Base-by-base conservation (phyloP, 2,329 filamentous ascomycete genomes). In the Tolypocladium tundrense region DNA sequence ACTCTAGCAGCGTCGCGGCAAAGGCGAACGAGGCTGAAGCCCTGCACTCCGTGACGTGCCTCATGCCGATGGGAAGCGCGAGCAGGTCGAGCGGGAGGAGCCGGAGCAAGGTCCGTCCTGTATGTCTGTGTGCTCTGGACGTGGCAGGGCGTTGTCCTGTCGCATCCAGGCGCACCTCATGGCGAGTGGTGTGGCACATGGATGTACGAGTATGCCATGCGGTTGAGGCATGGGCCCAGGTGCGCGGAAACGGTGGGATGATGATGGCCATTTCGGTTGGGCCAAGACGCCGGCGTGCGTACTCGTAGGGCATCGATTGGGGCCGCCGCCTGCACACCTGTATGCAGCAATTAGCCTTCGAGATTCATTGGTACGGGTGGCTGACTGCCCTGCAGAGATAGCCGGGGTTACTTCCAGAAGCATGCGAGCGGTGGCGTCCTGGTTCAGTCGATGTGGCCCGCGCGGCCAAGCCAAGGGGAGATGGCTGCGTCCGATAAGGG, bases 401-500 rank as follows among this genome's bases (percentile, higher is more conserved):
- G n/a, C 52, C 53, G 37, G 39, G 39, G 53, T 5, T 54, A 33
- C 53, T 53, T 54, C 21, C 39, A 21, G 53, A 42, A 33, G 14
- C 37, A 41, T 31, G 37, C 37, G 24, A 41, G 19, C 10, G n/a
- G 53, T 42, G 53, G 53, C 53, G 53, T 33, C 21, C 16, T n/a
- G 7, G 8, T 51, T 51, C 16, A n/a, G 48, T 51, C 16, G 33
- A 35, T 31, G 33, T 37, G 41, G 42, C 54, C 41, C 31, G 54
- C 40, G 19, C 27, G 24, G 24, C 13, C 16, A 35, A 16, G 10
- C 27, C 16, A 11, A 13, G 27, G 31, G 45, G 33, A 51, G 16
- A n/a, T 33, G 45, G 56, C 37, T 42, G 41, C 52, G 39, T 16
- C 59, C 57, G 7, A 52, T 42, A 45, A 21, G 37, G 59, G 59